Percentiles rank a stretch among this genome's conserved stretches.
These are phyloP conservation scores for Aspergillus hancockii DNA, from an alignment of 495 filamentous ascomycete species.

Conservation along the genomic window DNA sequence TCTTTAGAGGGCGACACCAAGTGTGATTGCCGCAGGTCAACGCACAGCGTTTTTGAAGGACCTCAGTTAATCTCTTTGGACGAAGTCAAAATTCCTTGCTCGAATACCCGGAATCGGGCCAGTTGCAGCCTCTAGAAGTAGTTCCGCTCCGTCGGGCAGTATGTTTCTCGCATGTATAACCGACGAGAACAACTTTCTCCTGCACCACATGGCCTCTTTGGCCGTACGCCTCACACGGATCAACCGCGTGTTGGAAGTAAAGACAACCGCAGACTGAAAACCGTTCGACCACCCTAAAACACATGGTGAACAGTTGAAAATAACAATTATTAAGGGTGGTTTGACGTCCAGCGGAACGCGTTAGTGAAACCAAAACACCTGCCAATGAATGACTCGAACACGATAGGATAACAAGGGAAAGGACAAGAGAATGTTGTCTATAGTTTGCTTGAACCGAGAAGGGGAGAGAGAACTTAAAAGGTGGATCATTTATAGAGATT, in stretches of 20 bases:
- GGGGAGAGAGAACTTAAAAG: not conserved
- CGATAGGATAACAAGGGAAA: not conserved
- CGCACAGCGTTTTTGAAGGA: not conserved
- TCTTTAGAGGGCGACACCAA: not conserved
- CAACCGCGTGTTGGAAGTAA: constrained; percentile 77
- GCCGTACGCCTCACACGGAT: constrained; percentile 70
- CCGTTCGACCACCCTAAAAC: constrained; percentile 69
- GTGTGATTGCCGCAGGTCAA: not conserved
- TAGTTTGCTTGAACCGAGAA: constrained; percentile 3
- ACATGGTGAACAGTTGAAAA: constrained; percentile 53
- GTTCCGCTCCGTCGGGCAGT: constrained; percentile 34
- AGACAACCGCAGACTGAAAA: constrained; percentile 80
- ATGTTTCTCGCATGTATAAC: constrained; percentile 72
- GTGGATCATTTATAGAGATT: constrained; percentile 8
- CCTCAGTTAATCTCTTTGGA: not conserved
- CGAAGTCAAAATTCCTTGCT: constrained; percentile 35
- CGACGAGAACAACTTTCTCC: constrained; percentile 75
- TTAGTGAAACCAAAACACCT: not conserved
- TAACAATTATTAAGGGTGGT: not conserved
- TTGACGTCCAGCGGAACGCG: constrained; percentile 10
- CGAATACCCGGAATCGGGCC: constrained; percentile 56
- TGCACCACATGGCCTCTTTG: constrained; percentile 70
- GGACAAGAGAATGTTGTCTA: constrained; percentile 1
- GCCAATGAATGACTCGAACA: constrained; percentile 9
- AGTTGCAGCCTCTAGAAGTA: constrained; percentile 28